These are phyloP conservation scores for Enterocytospora artemiae DNA, from an alignment of 371 early-diverging fungal species.

Conservation along the genomic window DNA sequence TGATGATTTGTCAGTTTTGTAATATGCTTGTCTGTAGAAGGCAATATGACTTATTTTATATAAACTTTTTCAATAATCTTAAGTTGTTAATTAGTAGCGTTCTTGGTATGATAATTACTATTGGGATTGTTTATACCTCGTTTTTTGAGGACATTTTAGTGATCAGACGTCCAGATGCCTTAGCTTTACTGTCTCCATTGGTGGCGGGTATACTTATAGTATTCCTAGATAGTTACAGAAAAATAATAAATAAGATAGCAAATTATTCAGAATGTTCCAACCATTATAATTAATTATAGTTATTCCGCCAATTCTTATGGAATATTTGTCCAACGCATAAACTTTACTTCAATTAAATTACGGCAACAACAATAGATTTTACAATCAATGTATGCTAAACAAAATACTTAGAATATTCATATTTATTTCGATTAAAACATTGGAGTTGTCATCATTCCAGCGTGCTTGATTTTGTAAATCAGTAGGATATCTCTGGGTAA, in stretches of 20 bases:
- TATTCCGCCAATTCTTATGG: too few relatives aligned
- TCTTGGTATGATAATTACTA: conserved; percentile 2
- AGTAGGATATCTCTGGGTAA: conserved; percentile 79
- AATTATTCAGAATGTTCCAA: not conserved
- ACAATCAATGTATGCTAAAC: too few relatives aligned
- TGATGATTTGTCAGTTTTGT: conserved; percentile 73
- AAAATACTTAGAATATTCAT: not conserved
- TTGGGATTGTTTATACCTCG: not conserved
- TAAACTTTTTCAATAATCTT: conserved; percentile 48
- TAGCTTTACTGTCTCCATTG: not conserved
- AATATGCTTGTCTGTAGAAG: conserved; percentile 80
- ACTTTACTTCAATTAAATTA: too few relatives aligned
- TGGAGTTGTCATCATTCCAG: conserved; percentile 5
- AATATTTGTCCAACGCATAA: too few relatives aligned
- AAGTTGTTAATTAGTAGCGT: not conserved
- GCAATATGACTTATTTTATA: conserved; percentile 65
- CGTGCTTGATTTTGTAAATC: conserved; percentile 69
- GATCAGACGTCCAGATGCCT: not conserved
- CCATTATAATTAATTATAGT: too few relatives aligned
- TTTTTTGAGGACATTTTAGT: conserved; percentile 20
- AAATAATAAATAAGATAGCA: conserved; percentile 3
- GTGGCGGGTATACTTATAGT: conserved; percentile 6
- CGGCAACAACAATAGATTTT: too few relatives aligned
- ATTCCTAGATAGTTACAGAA: conserved; percentile 2
- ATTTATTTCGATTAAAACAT: conserved; percentile 10